These are phyloP conservation scores for Tetrapyrgos nigripes DNA, from an alignment of 1,284 basidiomycete genomes.

Conservation along the genomic window DNA sequence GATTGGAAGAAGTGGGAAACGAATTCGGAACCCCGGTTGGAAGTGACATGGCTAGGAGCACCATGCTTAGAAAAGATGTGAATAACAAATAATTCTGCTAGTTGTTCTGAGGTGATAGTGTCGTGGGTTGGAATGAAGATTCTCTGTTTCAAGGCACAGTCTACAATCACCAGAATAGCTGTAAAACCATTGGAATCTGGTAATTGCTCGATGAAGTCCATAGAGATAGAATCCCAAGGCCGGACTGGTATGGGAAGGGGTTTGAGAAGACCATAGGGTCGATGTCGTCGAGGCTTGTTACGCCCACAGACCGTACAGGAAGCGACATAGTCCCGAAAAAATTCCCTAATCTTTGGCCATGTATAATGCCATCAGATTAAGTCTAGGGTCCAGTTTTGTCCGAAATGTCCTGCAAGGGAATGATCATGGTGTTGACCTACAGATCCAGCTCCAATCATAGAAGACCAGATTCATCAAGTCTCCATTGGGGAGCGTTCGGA, in stretches of 20 bases:
- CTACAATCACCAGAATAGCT: constrained; percentile 42
- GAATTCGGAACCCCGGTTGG: too few species aligned
- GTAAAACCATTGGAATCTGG: constrained; percentile 36
- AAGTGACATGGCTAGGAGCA: neutral
- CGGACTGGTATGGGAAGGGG: constrained; percentile 28
- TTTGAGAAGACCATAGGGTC: constrained; percentile 29
- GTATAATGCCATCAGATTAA: neutral
- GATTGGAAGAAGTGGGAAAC: neutral
- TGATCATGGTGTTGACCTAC: constrained; percentile 7
- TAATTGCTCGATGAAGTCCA: constrained; percentile 46
- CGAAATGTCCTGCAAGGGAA: neutral
- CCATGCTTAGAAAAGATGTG: constrained; percentile 7
- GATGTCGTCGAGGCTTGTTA: constrained; percentile 25
- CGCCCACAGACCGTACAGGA: constrained; percentile 32
- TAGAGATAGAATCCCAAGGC: constrained; percentile 42
- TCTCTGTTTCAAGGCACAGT: constrained; percentile 41
- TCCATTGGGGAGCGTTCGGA: too few species aligned
- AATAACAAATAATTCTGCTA: neutral
- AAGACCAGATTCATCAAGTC: too few species aligned
- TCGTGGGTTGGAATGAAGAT: too few species aligned
- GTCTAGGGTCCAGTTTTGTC: constrained; percentile 2
- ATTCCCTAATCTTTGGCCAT: neutral
- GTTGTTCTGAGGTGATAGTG: too few species aligned
- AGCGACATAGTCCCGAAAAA: constrained; percentile 25
- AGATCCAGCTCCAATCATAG: too few species aligned